Evolutionary conservation across 257 asterid species (phyloP).

Genomic region (Avicennia marina): DNA sequence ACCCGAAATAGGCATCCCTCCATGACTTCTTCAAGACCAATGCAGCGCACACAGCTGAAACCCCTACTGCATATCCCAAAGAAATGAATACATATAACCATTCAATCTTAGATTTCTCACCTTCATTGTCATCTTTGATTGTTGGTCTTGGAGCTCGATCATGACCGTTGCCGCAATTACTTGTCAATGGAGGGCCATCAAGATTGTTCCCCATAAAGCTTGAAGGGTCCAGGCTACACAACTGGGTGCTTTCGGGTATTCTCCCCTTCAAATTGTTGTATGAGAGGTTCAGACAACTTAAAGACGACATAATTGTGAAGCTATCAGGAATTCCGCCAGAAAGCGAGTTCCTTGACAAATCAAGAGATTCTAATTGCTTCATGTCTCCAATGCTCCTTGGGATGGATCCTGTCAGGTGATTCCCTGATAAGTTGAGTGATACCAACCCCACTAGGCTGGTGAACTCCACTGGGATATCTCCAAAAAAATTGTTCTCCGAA

Average conservation of each 20-base stretch:
- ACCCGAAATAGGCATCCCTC: too few species aligned
- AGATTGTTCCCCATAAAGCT: constrained; percentile 25
- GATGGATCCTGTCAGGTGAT: constrained; percentile 21
- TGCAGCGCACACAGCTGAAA: not conserved
- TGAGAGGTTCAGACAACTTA: constrained; percentile 21
- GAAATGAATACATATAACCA: constrained; percentile 10
- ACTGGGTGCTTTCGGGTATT: constrained; percentile 28
- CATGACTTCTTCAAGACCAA: too few species aligned
- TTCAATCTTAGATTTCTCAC: not conserved
- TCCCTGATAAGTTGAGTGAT: constrained; percentile 25
- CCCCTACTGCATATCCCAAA: constrained; percentile 9
- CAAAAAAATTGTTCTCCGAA: constrained; percentile 25
- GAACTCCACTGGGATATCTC: constrained; percentile 27
- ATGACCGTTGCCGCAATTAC: not conserved
- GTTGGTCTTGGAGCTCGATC: not conserved
- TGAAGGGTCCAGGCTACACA: not conserved
- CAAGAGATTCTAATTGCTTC: constrained; percentile 28
- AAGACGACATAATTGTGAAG: not conserved
- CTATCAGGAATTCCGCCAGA: constrained; percentile 26
- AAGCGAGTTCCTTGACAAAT: constrained; percentile 28
- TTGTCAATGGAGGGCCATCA: constrained; percentile 24
- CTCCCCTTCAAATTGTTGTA: constrained; percentile 25
- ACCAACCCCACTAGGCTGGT: constrained; percentile 21
- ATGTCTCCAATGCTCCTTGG: constrained; percentile 21
- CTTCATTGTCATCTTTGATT: too few species aligned